Conservation (phyloP, 2,329 filamentous ascomycete genomes). For the Proliferodiscus dingleyae region DNA sequence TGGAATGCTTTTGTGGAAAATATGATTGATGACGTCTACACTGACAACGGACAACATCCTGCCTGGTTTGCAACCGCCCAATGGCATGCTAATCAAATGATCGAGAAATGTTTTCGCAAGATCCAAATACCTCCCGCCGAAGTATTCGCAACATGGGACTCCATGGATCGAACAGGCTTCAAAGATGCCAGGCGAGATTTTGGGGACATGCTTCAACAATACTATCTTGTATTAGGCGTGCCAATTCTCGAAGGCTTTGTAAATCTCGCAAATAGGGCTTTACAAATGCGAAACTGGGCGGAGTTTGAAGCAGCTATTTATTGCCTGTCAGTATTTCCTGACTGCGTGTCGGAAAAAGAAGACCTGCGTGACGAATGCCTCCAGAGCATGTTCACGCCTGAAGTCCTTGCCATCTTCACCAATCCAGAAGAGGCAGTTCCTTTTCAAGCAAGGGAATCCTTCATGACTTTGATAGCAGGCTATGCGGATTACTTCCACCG, state of each 20-base stretch:
- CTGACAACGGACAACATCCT: conserved; percentile 40
- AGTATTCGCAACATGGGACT: conserved; percentile 62
- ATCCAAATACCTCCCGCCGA: conserved; percentile 55
- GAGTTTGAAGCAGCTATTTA: conserved; percentile 57
- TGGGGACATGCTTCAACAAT: conserved; percentile 69
- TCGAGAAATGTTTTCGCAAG: conserved; percentile 64
- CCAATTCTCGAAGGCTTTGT: conserved; percentile 53
- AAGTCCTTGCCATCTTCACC: conserved; percentile 51
- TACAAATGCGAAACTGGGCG: conserved; percentile 48
- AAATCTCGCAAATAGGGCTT: conserved; percentile 47
- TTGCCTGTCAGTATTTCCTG: conserved; percentile 62
- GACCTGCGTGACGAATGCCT: conserved; percentile 55
- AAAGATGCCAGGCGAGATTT: conserved; percentile 72
- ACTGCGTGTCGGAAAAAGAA: conserved; percentile 54
- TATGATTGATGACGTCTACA: conserved; percentile 53
- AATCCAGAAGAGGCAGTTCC: conserved; percentile 50
- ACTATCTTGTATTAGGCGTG: conserved; percentile 57
- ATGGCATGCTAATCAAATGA: conserved; percentile 55
- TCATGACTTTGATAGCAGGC: conserved; percentile 64
- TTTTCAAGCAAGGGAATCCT: conserved; percentile 59
- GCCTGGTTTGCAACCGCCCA: conserved; percentile 57
- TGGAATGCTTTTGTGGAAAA: conserved; percentile 74
- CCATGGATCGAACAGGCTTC: conserved; percentile 62
- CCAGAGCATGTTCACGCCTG: conserved; percentile 54
- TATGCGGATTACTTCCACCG: conserved; percentile 75